phyloP scores from a whole-genome alignment of 2,329 filamentous ascomycete species.

The Fusarium pseudocircinatum region DNA sequence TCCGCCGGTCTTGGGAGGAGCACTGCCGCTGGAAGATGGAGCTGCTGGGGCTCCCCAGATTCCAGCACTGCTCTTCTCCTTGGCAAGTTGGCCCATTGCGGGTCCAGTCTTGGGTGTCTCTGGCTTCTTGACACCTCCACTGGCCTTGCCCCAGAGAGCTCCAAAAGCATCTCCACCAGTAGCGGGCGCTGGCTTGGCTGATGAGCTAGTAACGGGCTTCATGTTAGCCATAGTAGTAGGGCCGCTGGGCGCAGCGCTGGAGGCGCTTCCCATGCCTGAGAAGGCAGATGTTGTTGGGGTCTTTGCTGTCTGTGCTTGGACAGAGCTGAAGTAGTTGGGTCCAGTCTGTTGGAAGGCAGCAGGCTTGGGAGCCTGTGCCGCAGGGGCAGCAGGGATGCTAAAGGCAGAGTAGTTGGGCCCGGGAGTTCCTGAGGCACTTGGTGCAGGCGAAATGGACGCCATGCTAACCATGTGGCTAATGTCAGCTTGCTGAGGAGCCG shows the following conservation, averaged over 20 bases:
- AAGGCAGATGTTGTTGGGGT: conserved; percentile 46
- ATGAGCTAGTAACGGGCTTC: conserved; percentile 58
- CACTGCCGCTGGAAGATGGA: conserved; percentile 42
- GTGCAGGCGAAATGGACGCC: conserved; percentile 80
- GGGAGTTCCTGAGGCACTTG: conserved; percentile 64
- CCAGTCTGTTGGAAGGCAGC: conserved; percentile 74
- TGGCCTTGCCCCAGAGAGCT: conserved; percentile 82
- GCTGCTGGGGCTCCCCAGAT: conserved; percentile 83
- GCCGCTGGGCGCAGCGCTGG: conserved; percentile 48
- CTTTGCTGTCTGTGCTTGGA: conserved; percentile 57
- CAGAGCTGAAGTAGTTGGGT: conserved; percentile 96
- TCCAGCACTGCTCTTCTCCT: conserved; percentile 94
- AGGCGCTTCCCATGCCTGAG: conserved; percentile 40
- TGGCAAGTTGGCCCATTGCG: conserved; percentile 93
- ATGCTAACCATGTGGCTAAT: conserved; percentile 83
- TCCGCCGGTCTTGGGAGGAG: conserved; percentile 47
- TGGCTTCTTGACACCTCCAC: conserved; percentile 78
- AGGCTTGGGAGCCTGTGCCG: conserved; percentile 61
- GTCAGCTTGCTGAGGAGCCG: conserved; percentile 82
- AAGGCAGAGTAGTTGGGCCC: conserved; percentile 73
- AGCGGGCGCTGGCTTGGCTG: conserved; percentile 61
- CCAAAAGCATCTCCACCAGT: conserved; percentile 88
- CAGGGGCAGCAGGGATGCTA: conserved; percentile 51
- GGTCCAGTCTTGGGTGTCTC: conserved; percentile 70
- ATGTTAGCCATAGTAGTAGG: conserved; percentile 55